Evolutionary conservation across 192 early-diverging fungal species (phyloP), one percentile per base, ranked within the genome.

Genomic region (Entomortierella chlamydospora): DNA sequence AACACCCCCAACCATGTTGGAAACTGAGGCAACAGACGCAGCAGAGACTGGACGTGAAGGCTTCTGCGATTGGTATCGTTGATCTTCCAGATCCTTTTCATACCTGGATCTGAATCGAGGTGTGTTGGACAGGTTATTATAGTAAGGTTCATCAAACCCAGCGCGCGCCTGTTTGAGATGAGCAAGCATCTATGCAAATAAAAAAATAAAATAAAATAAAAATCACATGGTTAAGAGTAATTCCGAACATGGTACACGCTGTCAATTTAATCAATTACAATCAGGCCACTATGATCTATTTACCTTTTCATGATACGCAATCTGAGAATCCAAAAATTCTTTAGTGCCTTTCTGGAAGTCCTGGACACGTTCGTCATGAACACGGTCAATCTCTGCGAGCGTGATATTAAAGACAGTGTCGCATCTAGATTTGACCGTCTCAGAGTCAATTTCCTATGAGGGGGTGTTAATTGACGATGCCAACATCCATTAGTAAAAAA

Each of bases 391-490:
- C 58, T 84, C 83, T 29, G 83, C 78, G 22, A 84, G 43, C 0
- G 83, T 84, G 2, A 84, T 79, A 60, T 84, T 84, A 41, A 84
- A 84, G 49, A 84, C 83, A 0, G 83, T 84, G 41, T 84, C 83
- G 45, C 83, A 84, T 30, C 83, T 63, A 13, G 83, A 84, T 34
- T 76, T 68, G 50, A 84, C 73, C n/a, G 72, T 77, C 58, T 84
- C 83, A 30, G 69, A 71, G 26, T 81, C 83, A 29, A 77, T 57
- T 42, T 84, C 73, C 72, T 83, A 15, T 2, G n/a, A 29, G 39
- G n/a, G 45, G 18, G 13, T 34, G 13, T 39, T 22, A 18, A 59
- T 37, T 37, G 34, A 33, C 20, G 20, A 30, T 4, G 33, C n/a
- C n/a, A n/a, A n/a, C n/a, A n/a, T n/a, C n/a, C n/a, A n/a, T n/a